phyloP scores from a whole-genome alignment of 257 asterid genomes.

The Scutellaria minor region DNA sequence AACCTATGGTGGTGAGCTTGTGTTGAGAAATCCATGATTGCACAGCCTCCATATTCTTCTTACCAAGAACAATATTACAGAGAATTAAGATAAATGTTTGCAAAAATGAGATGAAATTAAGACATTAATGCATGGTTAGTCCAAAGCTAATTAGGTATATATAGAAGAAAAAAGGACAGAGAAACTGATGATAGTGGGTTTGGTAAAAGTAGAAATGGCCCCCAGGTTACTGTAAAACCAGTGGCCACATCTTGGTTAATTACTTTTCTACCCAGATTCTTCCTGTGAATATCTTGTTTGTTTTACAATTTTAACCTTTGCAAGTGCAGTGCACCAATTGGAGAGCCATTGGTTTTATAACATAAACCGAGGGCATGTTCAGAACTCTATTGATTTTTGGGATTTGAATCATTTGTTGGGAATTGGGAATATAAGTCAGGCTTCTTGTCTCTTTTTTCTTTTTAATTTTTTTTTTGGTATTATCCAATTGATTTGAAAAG shows the following conservation, averaged over 20 bases:
- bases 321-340: too few relatives aligned
- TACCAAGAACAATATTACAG: neutral
- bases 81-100: neutral
- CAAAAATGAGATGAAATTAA: neutral
- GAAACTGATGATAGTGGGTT: neutral
- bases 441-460: too few relatives aligned
- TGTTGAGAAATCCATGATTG: conserved; percentile 75
- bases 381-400: too few relatives aligned
- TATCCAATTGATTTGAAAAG: too few relatives aligned
- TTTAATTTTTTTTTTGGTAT: too few relatives aligned
- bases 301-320: conserved; percentile 19
- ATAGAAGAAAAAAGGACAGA: neutral
- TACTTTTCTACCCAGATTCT: neutral
- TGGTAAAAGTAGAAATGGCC: conserved; percentile 32
- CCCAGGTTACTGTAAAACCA: conserved; percentile 46
- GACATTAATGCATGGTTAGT: neutral
- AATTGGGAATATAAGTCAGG: too few relatives aligned
- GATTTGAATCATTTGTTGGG: too few relatives aligned
- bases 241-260: conserved; percentile 30
- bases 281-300: neutral
- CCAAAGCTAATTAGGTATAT: conserved; percentile 21
- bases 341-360: too few relatives aligned
- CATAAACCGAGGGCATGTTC: too few relatives aligned
- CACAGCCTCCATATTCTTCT: conserved; percentile 55
- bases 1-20: conserved; percentile 79